phyloP scores from a whole-genome alignment of 768 basidiomycete genomes.

The Floccularia luteovirens region DNA sequence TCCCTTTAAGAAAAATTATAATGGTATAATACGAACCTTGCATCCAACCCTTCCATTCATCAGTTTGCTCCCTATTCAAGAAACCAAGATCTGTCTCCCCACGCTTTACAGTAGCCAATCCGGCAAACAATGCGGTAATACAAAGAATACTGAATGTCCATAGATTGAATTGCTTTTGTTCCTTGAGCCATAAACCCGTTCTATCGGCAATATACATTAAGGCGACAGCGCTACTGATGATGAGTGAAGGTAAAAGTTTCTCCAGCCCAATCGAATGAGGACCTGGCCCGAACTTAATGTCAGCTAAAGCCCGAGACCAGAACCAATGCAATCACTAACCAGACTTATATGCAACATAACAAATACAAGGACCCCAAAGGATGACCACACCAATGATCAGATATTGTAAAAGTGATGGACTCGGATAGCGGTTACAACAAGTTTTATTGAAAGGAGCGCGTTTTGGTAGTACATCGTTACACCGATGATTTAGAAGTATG shows the following conservation, averaged over 20 bases:
- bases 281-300: not conserved
- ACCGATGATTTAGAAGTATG: conserved; percentile 72
- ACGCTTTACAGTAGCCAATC: conserved; percentile 58
- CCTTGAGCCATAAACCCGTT: conserved; percentile 83
- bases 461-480: conserved; percentile 65
- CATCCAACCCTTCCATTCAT: conserved; percentile 99
- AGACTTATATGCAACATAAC: conserved; percentile 18
- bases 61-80: conserved; percentile 87
- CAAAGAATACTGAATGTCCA: conserved; percentile 61
- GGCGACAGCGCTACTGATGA: conserved; percentile 61
- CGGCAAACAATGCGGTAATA: conserved; percentile 43
- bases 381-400: conserved; percentile 40
- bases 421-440: conserved; percentile 75
- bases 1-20: too few species aligned
- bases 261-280: conserved; percentile 1
- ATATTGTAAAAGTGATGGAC: conserved; percentile 48
- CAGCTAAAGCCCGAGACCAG: not conserved
- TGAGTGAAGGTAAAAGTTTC: conserved; percentile 27
- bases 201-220: conserved; percentile 77
- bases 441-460: conserved; percentile 64
- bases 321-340: conserved; percentile 8
- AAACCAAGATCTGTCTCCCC: conserved; percentile 82
- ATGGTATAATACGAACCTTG: conserved; percentile 50
- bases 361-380: conserved; percentile 43
- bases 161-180: conserved; percentile 76